Conservation (phyloP, 495 filamentous ascomycete species). For the Cudoniella acicularis region DNA sequence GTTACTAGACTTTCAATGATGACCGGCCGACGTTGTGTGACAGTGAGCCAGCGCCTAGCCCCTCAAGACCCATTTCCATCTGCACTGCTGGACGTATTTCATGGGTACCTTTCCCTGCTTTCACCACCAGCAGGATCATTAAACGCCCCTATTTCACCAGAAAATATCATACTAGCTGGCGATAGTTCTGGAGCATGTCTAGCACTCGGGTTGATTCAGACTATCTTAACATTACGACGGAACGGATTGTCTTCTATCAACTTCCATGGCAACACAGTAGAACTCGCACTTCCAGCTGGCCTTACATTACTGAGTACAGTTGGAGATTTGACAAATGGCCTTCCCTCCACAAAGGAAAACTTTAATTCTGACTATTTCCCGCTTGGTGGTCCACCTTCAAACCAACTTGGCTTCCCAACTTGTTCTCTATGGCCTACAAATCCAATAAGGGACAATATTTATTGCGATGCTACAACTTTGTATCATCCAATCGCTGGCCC, state of each 20-base stretch:
- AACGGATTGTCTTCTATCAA: not conserved
- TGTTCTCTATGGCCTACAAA: not conserved
- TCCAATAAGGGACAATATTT: not conserved
- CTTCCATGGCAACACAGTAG: not conserved
- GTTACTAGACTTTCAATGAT: not conserved
- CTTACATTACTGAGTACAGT: not conserved
- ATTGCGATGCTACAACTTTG: not conserved
- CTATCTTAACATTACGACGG: constrained; percentile 30
- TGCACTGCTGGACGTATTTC: constrained; percentile 71
- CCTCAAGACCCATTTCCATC: constrained; percentile 79
- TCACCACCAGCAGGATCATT: constrained; percentile 68
- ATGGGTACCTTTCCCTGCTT: constrained; percentile 74
- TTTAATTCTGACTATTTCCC: not conserved
- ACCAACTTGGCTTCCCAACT: not conserved
- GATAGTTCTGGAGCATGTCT: constrained; percentile 42
- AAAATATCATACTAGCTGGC: constrained; percentile 70
- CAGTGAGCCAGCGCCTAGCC: constrained; percentile 74
- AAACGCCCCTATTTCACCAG: constrained; percentile 62
- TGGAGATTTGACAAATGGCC: not conserved
- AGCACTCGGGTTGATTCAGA: constrained; percentile 18
- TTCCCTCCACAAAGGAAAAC: not conserved
- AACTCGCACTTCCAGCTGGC: not conserved
- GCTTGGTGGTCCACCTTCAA: not conserved
- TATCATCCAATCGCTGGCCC: not conserved
- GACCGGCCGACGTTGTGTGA: not conserved